These are phyloP conservation scores for Toxoplasma gondii DNA, from an alignment of 169 alveolate species.

Conservation along the genomic window DNA sequence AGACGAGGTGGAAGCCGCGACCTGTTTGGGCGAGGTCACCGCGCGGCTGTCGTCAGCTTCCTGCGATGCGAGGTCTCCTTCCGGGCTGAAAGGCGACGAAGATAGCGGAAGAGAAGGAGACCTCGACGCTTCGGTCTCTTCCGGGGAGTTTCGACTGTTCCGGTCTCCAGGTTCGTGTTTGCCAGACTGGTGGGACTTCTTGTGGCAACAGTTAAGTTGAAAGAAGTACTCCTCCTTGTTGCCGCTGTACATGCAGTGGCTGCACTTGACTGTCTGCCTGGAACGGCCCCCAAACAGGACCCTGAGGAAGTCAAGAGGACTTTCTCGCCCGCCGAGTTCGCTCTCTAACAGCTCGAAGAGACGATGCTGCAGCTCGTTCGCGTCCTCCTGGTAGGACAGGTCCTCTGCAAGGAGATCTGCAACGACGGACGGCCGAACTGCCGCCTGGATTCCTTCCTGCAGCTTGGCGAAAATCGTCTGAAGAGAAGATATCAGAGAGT, in stretches of 20 bases:
- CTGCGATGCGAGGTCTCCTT: too few species aligned
- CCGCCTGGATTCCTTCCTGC: constrained; percentile 64
- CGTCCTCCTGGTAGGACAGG: constrained; percentile 66
- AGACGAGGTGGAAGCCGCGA: too few species aligned
- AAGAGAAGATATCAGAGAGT: constrained; percentile 36
- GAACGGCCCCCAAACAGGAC: constrained; percentile 52
- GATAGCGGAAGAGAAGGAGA: too few species aligned
- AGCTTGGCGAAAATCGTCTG: constrained; percentile 56
- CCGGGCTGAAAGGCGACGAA: too few species aligned
- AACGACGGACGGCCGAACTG: constrained; percentile 45
- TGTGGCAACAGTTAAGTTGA: constrained; percentile 65
- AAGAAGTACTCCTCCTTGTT: constrained; percentile 53
- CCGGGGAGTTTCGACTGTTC: not conserved
- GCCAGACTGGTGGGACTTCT: not conserved
- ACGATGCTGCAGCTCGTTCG: constrained; percentile 68
- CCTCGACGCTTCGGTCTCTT: too few species aligned
- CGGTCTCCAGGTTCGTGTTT: not conserved
- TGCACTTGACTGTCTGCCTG: constrained; percentile 55
- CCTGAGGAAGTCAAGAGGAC: constrained; percentile 59
- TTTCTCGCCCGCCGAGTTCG: constrained; percentile 59
- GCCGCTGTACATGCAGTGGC: constrained; percentile 65
- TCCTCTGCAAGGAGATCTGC: constrained; percentile 62
- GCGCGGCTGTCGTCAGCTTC: too few species aligned
- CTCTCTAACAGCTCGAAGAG: constrained; percentile 57
- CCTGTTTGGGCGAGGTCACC: too few species aligned